A percentile compares a stretch with the other conserved stretches of the same genome.
phyloP scores from a whole-genome alignment of 2,329 filamentous ascomycete genomes.

The Diaporthe amygdali region DNA sequence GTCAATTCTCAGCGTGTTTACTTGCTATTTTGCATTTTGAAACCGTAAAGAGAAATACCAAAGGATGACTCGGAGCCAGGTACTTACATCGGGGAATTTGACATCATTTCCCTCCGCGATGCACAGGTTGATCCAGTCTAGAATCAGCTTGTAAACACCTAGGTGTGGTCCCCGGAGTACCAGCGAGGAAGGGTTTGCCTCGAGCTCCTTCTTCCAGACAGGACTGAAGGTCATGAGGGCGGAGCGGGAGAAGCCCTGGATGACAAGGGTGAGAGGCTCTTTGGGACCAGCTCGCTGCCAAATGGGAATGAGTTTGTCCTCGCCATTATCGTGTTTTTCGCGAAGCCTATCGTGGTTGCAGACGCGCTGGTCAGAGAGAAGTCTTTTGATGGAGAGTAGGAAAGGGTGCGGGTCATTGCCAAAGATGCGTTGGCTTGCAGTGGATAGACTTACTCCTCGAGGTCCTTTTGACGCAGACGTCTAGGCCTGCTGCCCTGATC shows the following conservation, averaged over 20 bases:
- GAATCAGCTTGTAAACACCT: slow-evolving; percentile 12
- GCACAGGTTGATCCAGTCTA: slow-evolving; percentile 24
- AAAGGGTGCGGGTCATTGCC: neutral
- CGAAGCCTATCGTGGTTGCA: slow-evolving; percentile 1
- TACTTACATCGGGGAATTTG: slow-evolving; percentile 25
- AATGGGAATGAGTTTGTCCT: slow-evolving; percentile 19
- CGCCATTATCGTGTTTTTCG: neutral
- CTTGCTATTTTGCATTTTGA: neutral
- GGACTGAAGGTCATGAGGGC: slow-evolving; percentile 15
- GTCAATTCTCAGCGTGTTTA: no score
- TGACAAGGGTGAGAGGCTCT: neutral
- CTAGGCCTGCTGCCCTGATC: slow-evolving; percentile 9
- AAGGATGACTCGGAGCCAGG: neutral
- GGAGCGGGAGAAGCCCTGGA: slow-evolving; percentile 9
- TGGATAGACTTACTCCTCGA: slow-evolving; percentile 21
- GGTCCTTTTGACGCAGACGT: slow-evolving; percentile 22
- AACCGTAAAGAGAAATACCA: neutral
- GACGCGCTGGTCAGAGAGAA: neutral
- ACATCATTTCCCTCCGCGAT: slow-evolving; percentile 24
- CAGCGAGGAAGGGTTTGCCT: neutral
- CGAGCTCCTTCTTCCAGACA: slow-evolving; percentile 22
- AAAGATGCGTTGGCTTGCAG: neutral
- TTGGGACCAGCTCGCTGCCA: slow-evolving; percentile 9
- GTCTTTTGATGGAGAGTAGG: neutral
- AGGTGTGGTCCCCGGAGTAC: slow-evolving; percentile 12